phyloP scores from a whole-genome alignment of 73 alveolate species.

The Stentor coeruleus region DNA sequence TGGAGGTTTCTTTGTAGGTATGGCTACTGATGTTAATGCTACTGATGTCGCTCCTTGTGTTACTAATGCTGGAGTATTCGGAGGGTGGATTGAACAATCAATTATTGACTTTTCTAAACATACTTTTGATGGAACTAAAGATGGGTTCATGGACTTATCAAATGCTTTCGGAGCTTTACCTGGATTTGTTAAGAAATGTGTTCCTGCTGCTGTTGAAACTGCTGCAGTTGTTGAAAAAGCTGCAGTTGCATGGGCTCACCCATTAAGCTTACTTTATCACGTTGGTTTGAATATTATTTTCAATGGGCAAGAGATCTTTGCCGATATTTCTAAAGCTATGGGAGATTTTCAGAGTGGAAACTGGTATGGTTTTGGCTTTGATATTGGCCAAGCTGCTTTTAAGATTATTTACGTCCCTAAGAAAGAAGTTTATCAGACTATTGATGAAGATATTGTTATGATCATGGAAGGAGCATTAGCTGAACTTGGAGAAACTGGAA shows the following conservation, averaged over 20 bases:
- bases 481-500: background rate
- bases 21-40: background rate
- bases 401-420: background rate
- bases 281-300: background rate
- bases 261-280: background rate
- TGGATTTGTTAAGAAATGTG: background rate
- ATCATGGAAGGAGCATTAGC: background rate
- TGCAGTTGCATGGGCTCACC: background rate
- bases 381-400: background rate
- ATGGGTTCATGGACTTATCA: background rate
- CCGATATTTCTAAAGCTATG: background rate
- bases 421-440: no score
- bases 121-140: background rate
- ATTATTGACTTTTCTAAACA: no score
- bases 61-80: background rate
- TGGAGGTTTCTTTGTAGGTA: background rate
- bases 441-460: background rate
- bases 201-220: background rate
- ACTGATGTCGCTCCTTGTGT: conserved; percentile 4
- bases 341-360: background rate
- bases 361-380: background rate
- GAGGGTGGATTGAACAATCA: background rate
- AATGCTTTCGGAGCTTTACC: background rate
- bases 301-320: background rate
- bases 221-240: background rate